phyloP scores from a whole-genome alignment of 208 protist genomes.

The Acanthamoeba quina region DNA sequence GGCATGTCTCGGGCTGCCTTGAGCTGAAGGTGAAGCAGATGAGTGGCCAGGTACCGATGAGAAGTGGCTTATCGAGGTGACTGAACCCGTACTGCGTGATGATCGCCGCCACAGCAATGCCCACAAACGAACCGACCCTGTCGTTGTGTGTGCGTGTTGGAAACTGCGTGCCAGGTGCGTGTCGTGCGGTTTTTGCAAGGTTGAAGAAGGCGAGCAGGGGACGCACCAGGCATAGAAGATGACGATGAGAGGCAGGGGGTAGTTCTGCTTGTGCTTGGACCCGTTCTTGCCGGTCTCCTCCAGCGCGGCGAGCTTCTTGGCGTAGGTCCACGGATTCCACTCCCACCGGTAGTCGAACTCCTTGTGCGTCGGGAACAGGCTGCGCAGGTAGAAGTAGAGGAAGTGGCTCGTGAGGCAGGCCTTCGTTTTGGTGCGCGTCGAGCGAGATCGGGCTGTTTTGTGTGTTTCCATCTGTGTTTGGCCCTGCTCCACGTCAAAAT shows the following conservation, averaged over 20 bases:
- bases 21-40: background rate
- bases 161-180: background rate
- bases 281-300: slow-evolving; percentile 51
- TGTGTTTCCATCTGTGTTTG: background rate
- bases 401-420: background rate
- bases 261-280: slow-evolving; percentile 60
- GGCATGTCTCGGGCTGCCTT: too few relatives aligned
- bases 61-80: slow-evolving; percentile 15
- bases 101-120: slow-evolving; percentile 39
- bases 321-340: background rate
- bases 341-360: slow-evolving; percentile 52
- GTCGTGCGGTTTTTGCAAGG: too few relatives aligned
- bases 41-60: background rate
- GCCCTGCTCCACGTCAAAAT: background rate
- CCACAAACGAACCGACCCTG: slow-evolving; percentile 47
- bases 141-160: background rate
- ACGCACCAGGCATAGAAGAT: slow-evolving; percentile 58
- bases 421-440: background rate
- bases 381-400: slow-evolving; percentile 48
- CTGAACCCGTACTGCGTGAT: slow-evolving; percentile 65
- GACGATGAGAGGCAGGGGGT: slow-evolving; percentile 53
- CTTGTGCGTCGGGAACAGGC: slow-evolving; percentile 18
- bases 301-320: slow-evolving; percentile 6
- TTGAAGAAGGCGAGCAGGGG: background rate
- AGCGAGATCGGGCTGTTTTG: background rate